Percentiles rank a stretch among this genome's conserved stretches.
Conservation (phyloP, 768 basidiomycete genomes). For the Tricholoma furcatifolium region DNA sequence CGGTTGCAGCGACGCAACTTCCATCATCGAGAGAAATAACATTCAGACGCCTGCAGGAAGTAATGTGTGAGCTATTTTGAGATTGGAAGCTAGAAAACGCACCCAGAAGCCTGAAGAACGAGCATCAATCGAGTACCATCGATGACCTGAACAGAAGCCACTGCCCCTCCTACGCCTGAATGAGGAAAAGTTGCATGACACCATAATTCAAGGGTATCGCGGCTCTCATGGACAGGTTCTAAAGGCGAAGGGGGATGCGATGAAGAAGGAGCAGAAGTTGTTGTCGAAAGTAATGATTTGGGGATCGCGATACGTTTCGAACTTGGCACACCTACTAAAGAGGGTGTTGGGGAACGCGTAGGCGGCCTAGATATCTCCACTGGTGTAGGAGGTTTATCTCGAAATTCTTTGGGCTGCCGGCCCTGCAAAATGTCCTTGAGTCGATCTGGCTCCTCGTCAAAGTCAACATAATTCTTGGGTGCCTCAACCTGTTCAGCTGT, state of each 20-base stretch:
- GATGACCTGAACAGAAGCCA: conserved; percentile 47
- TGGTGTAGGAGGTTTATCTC: conserved; percentile 4
- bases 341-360: conserved; percentile 20
- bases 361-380: background rate
- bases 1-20: conserved; percentile 26
- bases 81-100: conserved; percentile 16
- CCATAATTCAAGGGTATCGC: conserved; percentile 28
- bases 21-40: conserved; percentile 57
- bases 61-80: conserved; percentile 4
- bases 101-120: conserved; percentile 69
- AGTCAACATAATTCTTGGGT: conserved; percentile 77
- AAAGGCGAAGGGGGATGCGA: conserved; percentile 39
- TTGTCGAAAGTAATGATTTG: conserved; percentile 45
- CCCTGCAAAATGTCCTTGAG: conserved; percentile 73
- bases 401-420: conserved; percentile 39
- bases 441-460: conserved; percentile 76
- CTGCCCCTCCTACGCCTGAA: conserved; percentile 34
- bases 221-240: conserved; percentile 22
- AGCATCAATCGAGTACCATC: conserved; percentile 42
- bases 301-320: conserved; percentile 33
- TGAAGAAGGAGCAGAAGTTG: conserved; percentile 41
- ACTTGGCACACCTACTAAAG: conserved; percentile 22
- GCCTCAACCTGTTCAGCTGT: conserved; percentile 73
- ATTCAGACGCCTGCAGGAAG: conserved; percentile 47
- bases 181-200: conserved; percentile 50